These are phyloP conservation scores for Fusarium sp. DNA, from an alignment of 2,329 filamentous ascomycete species.

Conservation along the genomic window DNA sequence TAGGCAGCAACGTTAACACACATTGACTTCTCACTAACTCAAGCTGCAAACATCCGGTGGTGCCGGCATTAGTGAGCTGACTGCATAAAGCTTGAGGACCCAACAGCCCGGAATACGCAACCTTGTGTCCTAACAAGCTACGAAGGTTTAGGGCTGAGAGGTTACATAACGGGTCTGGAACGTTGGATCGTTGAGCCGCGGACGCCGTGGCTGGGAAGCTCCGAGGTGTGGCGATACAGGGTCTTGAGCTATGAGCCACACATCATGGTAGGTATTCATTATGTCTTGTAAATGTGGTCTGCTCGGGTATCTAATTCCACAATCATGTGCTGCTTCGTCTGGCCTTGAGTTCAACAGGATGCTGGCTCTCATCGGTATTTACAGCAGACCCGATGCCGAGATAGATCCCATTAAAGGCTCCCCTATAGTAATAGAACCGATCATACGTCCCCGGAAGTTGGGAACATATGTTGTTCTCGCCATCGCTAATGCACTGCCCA, in stretches of 20 bases:
- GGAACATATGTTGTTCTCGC: not conserved
- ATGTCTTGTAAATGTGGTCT: too few species aligned
- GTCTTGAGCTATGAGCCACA: not conserved
- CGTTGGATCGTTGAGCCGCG: not conserved
- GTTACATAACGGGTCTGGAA: not conserved
- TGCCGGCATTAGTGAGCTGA: conserved; percentile 6
- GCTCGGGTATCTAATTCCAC: not conserved
- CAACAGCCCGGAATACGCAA: not conserved
- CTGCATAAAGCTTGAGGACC: not conserved
- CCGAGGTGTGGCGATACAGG: not conserved
- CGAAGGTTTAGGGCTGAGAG: conserved; percentile 1
- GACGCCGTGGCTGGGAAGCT: not conserved
- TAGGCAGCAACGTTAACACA: not conserved
- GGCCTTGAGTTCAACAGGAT: not conserved
- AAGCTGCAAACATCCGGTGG: not conserved
- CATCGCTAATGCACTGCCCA: not conserved
- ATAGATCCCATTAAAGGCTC: not conserved
- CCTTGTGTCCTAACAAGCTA: not conserved
- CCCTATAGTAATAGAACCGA: not conserved
- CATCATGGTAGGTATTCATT: not conserved
- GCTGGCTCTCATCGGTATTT: not conserved
- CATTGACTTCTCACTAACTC: not conserved
- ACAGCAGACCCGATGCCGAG: not conserved
- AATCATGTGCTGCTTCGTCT: not conserved
- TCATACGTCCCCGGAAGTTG: not conserved